Evolutionary conservation across 1,139 yeast species (phyloP), one percentile per base, ranked within the genome.

Genomic region (Oligophagozyma castellii): DNA sequence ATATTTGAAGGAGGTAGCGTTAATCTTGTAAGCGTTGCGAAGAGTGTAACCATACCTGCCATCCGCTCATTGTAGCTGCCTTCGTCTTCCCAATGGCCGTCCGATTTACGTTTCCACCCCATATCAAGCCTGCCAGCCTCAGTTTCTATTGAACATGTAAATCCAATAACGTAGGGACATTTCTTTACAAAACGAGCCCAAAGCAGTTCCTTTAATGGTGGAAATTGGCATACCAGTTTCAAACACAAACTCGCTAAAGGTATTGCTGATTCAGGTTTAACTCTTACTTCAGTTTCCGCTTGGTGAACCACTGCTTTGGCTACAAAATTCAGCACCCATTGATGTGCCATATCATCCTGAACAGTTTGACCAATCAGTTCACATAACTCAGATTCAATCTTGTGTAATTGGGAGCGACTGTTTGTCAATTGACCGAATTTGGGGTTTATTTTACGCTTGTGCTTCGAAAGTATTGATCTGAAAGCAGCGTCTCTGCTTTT

Each of bases 211-310:
- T 68, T 65, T 32, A 89, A 61, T 12, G 76, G 84, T 0, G 83
- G 77, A 42, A 69, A 75, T 19, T 59, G 52, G 10, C 63, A 46
- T 42, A 84, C 50, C 26, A 84, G 48, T 24, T 63, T 60, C 16
- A 68, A 51, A 0, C 92, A 61, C 24, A 89, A 55, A 40, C 64
- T 67, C 0, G 84, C 95, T 28, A 92, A 58, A 1, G 98, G 93
- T 11, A 77, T 48, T 0, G 95, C 83, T 1, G 89, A 72, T 27
- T 72, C 68, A 1, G 93, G 73, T 36, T 77, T 70, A 0, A 80
- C 93, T 4, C 79, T 67, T 8, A 83, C 86, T 53, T 89, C 98
- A 0, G 93, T 71, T 53, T 84, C 96, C 1, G 95, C 93, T 55
- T 92, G 98, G 23, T 79, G 73, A 1, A 89, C 80, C 2, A 84